Base-by-base conservation (phyloP, 352 stramenopile species). In the Globisporangium paddicum region DNA sequence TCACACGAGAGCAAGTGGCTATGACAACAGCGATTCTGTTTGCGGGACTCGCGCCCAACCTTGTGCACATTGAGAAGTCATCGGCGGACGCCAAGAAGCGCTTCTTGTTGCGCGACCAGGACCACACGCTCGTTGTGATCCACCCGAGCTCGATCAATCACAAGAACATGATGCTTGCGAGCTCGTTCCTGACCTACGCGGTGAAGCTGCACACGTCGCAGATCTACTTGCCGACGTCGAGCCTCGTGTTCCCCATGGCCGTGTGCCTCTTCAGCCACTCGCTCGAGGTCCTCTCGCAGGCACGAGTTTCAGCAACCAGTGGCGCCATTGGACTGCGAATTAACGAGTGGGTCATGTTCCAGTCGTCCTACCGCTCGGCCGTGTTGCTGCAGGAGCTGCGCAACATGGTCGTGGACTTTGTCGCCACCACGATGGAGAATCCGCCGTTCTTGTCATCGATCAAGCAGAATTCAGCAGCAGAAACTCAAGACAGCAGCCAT, bases 1-100 rank as follows among this genome's bases (percentile, higher is more conserved):
- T 89, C 57, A 83, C 69, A n/a, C 40, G 55, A 11, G 67, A 90
- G 37, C 63, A 77, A 11, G 67, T 85, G 13, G 75, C 77, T 8
- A 70, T 90, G 32, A 60, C 95, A n/a, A 65, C 81, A 9, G 73
- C 81, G 1, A 63, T 94, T 14, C 49, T 97, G 9, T 92, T 81
- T 49, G 89, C 78, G 25, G 86, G 86, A 19, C 67, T 99, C 28
- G 89, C 96, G 37, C 96, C 96, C 13, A 98, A 98, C 66, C 66
- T 99, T 45, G 86, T 98, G 19, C 80, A 92, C 61, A 68, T 77
- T 25, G 76, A 89, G 47, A 67, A 65, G 7, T 48, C 72, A 6
- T 19, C 59, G 23, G 60, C 63, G 5, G 62, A 75, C 51, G 30
- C 60, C 30, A 77, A 80, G 34, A 63, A 64, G 19, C 60, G 68